These are phyloP conservation scores for Russula earlei DNA, from an alignment of 768 basidiomycete genomes.

Conservation along the genomic window DNA sequence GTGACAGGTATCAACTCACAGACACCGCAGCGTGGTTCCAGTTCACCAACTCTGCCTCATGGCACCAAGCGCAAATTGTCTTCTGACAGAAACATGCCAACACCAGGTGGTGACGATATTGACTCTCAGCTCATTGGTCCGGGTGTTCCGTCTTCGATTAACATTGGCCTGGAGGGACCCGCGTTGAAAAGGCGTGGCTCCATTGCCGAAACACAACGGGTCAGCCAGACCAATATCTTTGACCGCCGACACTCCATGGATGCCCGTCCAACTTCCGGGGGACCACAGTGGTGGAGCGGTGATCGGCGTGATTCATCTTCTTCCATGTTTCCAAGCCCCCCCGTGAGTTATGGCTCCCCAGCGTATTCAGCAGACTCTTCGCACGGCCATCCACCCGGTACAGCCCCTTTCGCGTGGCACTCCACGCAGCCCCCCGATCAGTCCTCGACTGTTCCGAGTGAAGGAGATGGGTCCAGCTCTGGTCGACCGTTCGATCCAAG, in stretches of 20 bases:
- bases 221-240: slow-evolving; percentile 65
- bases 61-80: slow-evolving; percentile 84
- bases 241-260: slow-evolving; percentile 75
- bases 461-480: slow-evolving; percentile 21
- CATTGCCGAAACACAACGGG: slow-evolving; percentile 65
- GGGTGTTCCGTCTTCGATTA: slow-evolving; percentile 53
- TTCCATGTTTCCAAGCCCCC: slow-evolving; percentile 56
- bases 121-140: slow-evolving; percentile 62
- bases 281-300: slow-evolving; percentile 46
- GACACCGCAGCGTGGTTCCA: slow-evolving; percentile 18
- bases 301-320: slow-evolving; percentile 71
- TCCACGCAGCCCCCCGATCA: slow-evolving; percentile 32
- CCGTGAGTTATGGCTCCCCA: slow-evolving; percentile 42
- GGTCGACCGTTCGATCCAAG: slow-evolving; percentile 43
- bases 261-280: slow-evolving; percentile 34
- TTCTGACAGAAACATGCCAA: slow-evolving; percentile 44
- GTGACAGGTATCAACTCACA: slow-evolving; percentile 35
- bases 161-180: slow-evolving; percentile 51
- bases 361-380: slow-evolving; percentile 56
- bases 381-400: slow-evolving; percentile 51
- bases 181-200: slow-evolving; percentile 80
- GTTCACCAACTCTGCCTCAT: slow-evolving; percentile 29
- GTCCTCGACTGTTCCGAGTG: slow-evolving; percentile 27
- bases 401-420: slow-evolving; percentile 70
- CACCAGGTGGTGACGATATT: slow-evolving; percentile 50